Evolutionary conservation across 768 basidiomycete species (phyloP).

Genomic region (Tulasnella sp.): DNA sequence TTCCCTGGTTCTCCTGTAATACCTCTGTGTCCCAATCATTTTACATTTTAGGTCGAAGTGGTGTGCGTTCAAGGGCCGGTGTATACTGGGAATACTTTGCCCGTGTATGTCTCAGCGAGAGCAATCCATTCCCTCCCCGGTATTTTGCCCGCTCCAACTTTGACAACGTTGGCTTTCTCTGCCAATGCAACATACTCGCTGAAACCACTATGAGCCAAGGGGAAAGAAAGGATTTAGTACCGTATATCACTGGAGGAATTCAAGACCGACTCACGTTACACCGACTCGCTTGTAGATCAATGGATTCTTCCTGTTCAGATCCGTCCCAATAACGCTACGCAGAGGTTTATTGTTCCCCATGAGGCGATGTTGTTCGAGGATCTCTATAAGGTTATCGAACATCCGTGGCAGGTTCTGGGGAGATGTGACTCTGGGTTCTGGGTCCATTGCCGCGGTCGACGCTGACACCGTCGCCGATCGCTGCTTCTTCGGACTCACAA

Average conservation of each 20-base stretch:
- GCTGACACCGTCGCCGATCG: neutral
- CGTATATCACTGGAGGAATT: neutral
- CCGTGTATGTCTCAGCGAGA: slow-evolving; percentile 2
- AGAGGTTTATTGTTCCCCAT: slow-evolving; percentile 5
- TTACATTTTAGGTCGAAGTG: no score
- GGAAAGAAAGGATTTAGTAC: neutral
- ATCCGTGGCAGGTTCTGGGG: neutral
- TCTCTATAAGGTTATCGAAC: slow-evolving; percentile 12
- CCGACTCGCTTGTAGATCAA: slow-evolving; percentile 3
- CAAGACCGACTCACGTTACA: slow-evolving; percentile 4
- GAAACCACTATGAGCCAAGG: slow-evolving; percentile 1
- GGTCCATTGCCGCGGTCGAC: neutral
- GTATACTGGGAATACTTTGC: slow-evolving; percentile 2
- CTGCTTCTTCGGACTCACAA: neutral
- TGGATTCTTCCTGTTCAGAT: slow-evolving; percentile 4
- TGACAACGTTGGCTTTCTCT: slow-evolving; percentile 6
- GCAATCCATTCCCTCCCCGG: slow-evolving; percentile 10
- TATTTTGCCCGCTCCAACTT: neutral
- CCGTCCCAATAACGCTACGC: neutral
- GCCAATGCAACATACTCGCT: slow-evolving; percentile 4
- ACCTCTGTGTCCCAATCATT: no score
- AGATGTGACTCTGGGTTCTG: neutral
- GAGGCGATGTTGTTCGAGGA: slow-evolving; percentile 5
- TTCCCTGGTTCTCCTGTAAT: no score
- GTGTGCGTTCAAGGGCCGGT: neutral